Evolutionary conservation across 2,329 filamentous ascomycete species (phyloP), one percentile per base, ranked within the genome.

Genomic region (Colletotrichum acutatum): DNA sequence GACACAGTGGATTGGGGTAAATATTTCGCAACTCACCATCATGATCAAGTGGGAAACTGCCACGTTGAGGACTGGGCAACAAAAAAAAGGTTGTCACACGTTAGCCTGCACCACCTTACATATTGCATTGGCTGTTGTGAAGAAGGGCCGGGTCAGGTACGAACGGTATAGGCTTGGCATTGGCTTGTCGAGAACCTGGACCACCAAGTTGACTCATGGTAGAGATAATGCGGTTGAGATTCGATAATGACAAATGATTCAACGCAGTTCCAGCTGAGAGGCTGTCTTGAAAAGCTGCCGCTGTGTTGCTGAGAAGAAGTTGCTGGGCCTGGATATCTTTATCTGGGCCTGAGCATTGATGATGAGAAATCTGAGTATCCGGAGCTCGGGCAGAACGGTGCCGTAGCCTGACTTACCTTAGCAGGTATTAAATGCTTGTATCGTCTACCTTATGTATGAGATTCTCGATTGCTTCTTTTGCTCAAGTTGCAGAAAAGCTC

Each of bases 11-110:
- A 32, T n/a, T n/a, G 37, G 32, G 57, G 52, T 19, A 59, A 28
- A 49, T 16, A 32, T 28, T 59, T 11, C 32, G 34, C 11, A n/a
- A 75, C 83, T 76, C 78, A 86, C 86, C 95, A 82, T 98, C 95
- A 79, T 98, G 95, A 83, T 98, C 96, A 68, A 98, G 90, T n/a
- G 96, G 96, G 80, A 98, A 98, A 78, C 94, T 97, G 68, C 96
- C 96, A 78, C 95, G 92, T 82, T 98, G 94, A 5, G 96, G 96
- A 70, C 94, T 97, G 37, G 16, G 32, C 5, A 64, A 12, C 32
- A 34, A 34, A 34, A 42, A 6, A 16, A 32, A 64, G 46, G 57
- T 22, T 3, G 42, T 19, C 19, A 73, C 16, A n/a, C 3, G 22
- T 58, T 60, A 64, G 49, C 59, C 24, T 53, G 26, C 34, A 30